A percentile compares a stretch with the other conserved stretches of the same genome.
Conservation (phyloP, 2,329 filamentous ascomycete species). For the Macrophomina tecta region DNA sequence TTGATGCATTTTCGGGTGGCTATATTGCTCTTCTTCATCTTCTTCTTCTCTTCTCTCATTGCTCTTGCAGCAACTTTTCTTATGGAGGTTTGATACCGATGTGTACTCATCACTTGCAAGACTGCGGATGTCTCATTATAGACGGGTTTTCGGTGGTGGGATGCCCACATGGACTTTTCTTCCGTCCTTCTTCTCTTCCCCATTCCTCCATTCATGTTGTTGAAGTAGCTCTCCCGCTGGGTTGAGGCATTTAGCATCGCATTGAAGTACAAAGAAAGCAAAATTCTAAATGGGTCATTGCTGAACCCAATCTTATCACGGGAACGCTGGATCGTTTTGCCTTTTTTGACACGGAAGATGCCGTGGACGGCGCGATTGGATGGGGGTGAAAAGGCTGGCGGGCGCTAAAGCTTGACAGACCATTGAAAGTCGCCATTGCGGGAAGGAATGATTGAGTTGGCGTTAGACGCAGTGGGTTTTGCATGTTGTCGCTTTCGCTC, state of each 20-base stretch:
- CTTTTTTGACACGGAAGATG: neutral
- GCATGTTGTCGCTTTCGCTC: neutral
- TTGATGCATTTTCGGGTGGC: neutral
- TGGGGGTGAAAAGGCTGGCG: too few species aligned
- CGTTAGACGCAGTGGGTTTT: too few species aligned
- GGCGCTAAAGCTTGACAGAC: too few species aligned
- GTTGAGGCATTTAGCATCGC: neutral
- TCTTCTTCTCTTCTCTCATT: neutral
- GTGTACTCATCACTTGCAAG: slow-evolving; percentile 13
- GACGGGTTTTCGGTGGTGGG: slow-evolving; percentile 2
- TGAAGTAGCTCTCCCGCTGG: neutral
- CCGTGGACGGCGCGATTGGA: too few species aligned
- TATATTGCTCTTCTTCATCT: neutral
- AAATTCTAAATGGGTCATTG: neutral
- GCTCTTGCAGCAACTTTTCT: neutral
- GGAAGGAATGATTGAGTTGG: too few species aligned
- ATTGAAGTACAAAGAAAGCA: neutral
- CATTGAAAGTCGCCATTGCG: too few species aligned
- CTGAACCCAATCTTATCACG: neutral
- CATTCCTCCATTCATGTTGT: neutral
- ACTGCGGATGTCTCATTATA: neutral
- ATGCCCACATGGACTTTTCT: neutral
- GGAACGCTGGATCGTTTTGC: neutral
- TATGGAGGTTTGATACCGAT: slow-evolving; percentile 6
- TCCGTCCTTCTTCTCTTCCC: neutral